Evolutionary conservation across 23 red algal genomes (phyloP).

Genomic region (Gracilaria vermiculophylla): DNA sequence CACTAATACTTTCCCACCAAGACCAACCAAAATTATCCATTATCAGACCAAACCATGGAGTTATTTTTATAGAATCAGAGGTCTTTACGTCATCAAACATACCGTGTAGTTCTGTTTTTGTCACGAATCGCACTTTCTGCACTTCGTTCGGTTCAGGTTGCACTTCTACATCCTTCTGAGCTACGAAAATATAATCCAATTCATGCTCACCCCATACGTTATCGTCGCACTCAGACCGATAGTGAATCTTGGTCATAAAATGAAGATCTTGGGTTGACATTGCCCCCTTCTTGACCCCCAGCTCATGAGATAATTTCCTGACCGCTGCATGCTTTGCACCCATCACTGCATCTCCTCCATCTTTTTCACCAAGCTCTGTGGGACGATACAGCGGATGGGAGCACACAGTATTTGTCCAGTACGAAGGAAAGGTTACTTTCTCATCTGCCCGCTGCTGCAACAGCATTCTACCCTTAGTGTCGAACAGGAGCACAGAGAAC

Average conservation of each 20-base stretch:
- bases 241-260: slow-evolving; percentile 91
- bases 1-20: slow-evolving; percentile 21
- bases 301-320: slow-evolving; percentile 89
- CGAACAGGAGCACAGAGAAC: slow-evolving; percentile 92
- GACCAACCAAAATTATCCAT: slow-evolving; percentile 46
- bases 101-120: background rate
- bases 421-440: slow-evolving; percentile 91
- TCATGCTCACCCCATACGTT: slow-evolving; percentile 95
- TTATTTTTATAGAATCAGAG: slow-evolving; percentile 6
- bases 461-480: slow-evolving; percentile 66
- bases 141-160: slow-evolving; percentile 81
- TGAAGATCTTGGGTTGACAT: slow-evolving; percentile 51
- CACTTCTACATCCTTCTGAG: slow-evolving; percentile 55
- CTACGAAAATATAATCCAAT: slow-evolving; percentile 91
- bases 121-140: slow-evolving; percentile 30
- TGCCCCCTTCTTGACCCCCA: slow-evolving; percentile 64
- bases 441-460: slow-evolving; percentile 85
- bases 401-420: slow-evolving; percentile 98
- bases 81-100: slow-evolving; percentile 27
- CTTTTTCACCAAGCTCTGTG: slow-evolving; percentile 47
- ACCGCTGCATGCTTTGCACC: slow-evolving; percentile 86
- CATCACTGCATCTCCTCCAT: slow-evolving; percentile 9
- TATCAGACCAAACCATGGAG: slow-evolving; percentile 43
- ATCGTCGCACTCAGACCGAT: slow-evolving; percentile 68
- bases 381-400: slow-evolving; percentile 81